Evolutionary conservation across 805 yeast species (phyloP).

Genomic region (Cyberlindnera bimundalis): DNA sequence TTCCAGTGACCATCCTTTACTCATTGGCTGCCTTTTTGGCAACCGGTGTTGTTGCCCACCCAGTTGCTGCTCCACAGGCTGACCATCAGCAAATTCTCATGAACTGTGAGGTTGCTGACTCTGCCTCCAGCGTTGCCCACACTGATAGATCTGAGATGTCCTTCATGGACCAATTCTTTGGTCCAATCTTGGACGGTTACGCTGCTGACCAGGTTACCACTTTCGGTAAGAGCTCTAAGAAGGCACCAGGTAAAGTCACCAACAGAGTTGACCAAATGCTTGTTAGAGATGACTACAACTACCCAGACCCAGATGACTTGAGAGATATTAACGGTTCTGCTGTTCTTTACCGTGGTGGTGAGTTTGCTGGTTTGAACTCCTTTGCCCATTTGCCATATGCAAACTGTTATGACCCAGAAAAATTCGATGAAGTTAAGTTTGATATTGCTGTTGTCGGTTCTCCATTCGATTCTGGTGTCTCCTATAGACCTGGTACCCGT

Average conservation of each 20-base stretch:
- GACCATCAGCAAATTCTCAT: slow-evolving; percentile 24
- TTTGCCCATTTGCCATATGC: slow-evolving; percentile 48
- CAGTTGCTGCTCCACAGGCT: slow-evolving; percentile 23
- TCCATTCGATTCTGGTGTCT: slow-evolving; percentile 53
- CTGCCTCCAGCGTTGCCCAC: neutral
- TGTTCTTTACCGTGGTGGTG: slow-evolving; percentile 37
- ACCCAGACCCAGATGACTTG: slow-evolving; percentile 37
- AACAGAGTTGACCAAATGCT: slow-evolving; percentile 30
- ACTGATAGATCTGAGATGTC: slow-evolving; percentile 23
- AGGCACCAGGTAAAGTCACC: slow-evolving; percentile 28
- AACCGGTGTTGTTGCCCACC: slow-evolving; percentile 17
- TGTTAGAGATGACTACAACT: slow-evolving; percentile 32
- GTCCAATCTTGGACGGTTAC: slow-evolving; percentile 32
- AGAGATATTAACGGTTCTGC: slow-evolving; percentile 39
- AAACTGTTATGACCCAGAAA: slow-evolving; percentile 43
- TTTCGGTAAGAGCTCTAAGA: slow-evolving; percentile 26
- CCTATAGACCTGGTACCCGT: slow-evolving; percentile 50
- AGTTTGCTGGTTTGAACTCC: slow-evolving; percentile 51
- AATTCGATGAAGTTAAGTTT: slow-evolving; percentile 29
- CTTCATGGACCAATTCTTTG: slow-evolving; percentile 34
- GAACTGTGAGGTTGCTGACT: slow-evolving; percentile 20
- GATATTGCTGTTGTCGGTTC: slow-evolving; percentile 48
- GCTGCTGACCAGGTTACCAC: slow-evolving; percentile 24
- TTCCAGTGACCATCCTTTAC: slow-evolving; percentile 19
- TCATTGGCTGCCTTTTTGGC: slow-evolving; percentile 16